phyloP scores from a whole-genome alignment of 1,284 basidiomycete species.

The Moniliella sp. region DNA sequence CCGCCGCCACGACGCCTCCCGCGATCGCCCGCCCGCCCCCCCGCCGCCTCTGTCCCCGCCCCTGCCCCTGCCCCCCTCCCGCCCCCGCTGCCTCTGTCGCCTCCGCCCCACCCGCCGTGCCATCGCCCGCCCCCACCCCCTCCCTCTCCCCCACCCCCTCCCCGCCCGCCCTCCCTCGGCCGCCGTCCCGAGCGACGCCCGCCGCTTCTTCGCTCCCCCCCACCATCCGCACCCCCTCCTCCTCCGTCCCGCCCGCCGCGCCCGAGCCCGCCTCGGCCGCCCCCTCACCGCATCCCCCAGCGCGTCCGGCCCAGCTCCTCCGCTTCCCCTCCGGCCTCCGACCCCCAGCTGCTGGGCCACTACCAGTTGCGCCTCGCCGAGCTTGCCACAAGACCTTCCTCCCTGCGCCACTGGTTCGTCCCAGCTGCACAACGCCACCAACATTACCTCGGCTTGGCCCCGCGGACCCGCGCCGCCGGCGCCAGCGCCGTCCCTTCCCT shows the following conservation, averaged over 20 bases:
- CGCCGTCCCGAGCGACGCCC: neutral
- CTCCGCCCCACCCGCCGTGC: neutral
- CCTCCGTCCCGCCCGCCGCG: neutral
- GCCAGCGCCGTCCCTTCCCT: constrained; percentile 8
- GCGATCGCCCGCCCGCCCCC: constrained; percentile 1
- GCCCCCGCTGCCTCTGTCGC: neutral
- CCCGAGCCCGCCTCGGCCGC: neutral
- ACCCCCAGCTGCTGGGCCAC: constrained; percentile 23
- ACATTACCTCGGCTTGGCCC: no score
- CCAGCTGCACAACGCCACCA: constrained; percentile 4
- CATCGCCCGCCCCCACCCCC: neutral
- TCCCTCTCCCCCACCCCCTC: neutral
- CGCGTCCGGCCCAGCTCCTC: neutral
- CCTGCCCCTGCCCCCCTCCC: constrained; percentile 1
- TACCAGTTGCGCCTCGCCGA: constrained; percentile 25
- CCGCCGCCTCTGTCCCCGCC: neutral
- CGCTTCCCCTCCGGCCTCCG: constrained; percentile 1
- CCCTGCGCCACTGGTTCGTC: constrained; percentile 5
- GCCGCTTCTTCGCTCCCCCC: neutral
- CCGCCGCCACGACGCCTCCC: neutral
- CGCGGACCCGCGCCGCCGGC: constrained; percentile 5
- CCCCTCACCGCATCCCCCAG: neutral
- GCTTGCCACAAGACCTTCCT: constrained; percentile 26
- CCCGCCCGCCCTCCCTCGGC: neutral
- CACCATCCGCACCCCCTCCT: neutral